A percentile compares a stretch with the other conserved stretches of the same genome.
Conservation (phyloP, 2,329 filamentous ascomycete genomes). For the Knoxdaviesia proteae region DNA sequence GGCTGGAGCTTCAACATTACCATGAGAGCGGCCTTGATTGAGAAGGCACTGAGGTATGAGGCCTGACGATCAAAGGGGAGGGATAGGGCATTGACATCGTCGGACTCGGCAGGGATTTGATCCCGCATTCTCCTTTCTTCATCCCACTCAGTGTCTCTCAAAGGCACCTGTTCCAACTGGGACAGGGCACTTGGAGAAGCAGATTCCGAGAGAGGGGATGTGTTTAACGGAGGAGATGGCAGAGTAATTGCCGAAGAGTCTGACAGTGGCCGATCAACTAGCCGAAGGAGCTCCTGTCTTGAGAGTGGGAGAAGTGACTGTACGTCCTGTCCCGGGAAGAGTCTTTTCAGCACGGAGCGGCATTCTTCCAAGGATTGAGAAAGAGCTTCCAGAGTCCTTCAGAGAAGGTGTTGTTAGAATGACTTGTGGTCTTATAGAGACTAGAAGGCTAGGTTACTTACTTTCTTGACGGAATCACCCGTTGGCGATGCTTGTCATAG, state of each 20-base stretch:
- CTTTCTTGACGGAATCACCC: constrained; percentile 61
- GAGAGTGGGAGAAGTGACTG: constrained; percentile 31
- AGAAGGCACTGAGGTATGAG: constrained; percentile 53
- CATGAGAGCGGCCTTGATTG: constrained; percentile 52
- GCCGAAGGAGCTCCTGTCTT: constrained; percentile 35
- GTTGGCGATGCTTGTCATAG: constrained; percentile 62
- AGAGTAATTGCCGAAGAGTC: constrained; percentile 20
- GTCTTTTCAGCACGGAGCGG: constrained; percentile 35
- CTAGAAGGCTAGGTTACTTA: constrained; percentile 18
- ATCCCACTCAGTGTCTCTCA: constrained; percentile 43
- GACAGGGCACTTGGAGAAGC: constrained; percentile 26
- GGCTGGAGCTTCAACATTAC: constrained; percentile 43
- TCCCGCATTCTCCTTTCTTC: constrained; percentile 36
- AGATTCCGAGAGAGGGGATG: constrained; percentile 25
- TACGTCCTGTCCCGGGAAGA: constrained; percentile 37
- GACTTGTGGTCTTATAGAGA: constrained; percentile 4
- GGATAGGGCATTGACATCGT: constrained; percentile 34
- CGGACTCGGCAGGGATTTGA: constrained; percentile 39
- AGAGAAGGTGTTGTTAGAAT: constrained; percentile 4
- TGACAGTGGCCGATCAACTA: constrained; percentile 26
- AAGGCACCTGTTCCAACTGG: constrained; percentile 47
- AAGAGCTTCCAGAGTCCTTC: constrained; percentile 36
- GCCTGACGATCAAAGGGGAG: constrained; percentile 34
- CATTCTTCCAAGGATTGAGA: constrained; percentile 48
- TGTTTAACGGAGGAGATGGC: constrained; percentile 31